Evolutionary conservation across 306 rosid species (phyloP).

Genomic region (Dicorynia guianensis): DNA sequence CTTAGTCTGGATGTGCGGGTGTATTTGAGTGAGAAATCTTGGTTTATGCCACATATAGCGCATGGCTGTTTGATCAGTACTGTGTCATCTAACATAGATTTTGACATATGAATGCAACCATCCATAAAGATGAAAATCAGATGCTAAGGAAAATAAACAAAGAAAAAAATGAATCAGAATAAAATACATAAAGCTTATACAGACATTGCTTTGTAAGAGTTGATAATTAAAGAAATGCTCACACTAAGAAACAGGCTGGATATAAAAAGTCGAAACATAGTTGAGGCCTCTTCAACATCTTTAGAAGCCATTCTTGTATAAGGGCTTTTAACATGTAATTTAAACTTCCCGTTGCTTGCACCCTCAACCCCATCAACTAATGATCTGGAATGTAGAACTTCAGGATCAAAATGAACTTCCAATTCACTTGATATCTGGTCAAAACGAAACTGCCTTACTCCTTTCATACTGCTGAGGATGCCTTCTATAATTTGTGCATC

Average conservation of each 20-base stretch:
- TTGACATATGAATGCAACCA: conserved; percentile 18
- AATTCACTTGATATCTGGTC: conserved; percentile 67
- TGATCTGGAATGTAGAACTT: conserved; percentile 81
- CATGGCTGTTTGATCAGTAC: not conserved
- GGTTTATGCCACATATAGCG: not conserved
- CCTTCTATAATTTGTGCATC: conserved; percentile 74
- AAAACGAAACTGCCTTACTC: conserved; percentile 70
- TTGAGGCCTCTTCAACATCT: conserved; percentile 68
- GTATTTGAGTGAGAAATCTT: conserved; percentile 2
- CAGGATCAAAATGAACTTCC: conserved; percentile 85
- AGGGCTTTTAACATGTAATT: conserved; percentile 76
- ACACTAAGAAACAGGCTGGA: conserved; percentile 91
- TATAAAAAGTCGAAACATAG: conserved; percentile 79
- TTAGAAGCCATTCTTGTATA: conserved; percentile 83
- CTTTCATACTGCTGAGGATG: conserved; percentile 68
- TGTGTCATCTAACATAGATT: conserved; percentile 15
- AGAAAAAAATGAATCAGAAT: not conserved
- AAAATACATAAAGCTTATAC: conserved; percentile 1
- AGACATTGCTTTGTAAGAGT: not conserved
- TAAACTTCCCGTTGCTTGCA: conserved; percentile 72
- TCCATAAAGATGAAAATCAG: conserved; percentile 17
- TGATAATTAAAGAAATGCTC: conserved; percentile 49
- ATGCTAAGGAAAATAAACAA: conserved; percentile 33
- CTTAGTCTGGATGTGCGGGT: not conserved
- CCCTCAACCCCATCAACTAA: conserved; percentile 81